Conservation (phyloP, 2,329 filamentous ascomycete genomes). For the Penicillium concentricum region DNA sequence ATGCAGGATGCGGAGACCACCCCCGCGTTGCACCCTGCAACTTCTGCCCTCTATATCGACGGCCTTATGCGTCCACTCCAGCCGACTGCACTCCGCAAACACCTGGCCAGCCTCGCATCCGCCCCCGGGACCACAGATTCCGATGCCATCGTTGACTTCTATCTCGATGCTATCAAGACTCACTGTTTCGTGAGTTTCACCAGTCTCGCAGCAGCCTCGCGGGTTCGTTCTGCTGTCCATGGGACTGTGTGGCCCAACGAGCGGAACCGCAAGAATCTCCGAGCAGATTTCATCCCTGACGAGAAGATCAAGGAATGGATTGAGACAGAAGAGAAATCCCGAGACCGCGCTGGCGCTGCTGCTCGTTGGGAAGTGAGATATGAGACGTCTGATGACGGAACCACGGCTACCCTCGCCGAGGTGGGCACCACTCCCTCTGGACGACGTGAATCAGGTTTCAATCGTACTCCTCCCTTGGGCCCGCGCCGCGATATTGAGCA, state of each 20-base stretch:
- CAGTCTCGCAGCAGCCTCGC: slow-evolving; percentile 67
- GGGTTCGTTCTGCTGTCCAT: slow-evolving; percentile 75
- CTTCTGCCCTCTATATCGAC: slow-evolving; percentile 79
- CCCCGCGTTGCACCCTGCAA: slow-evolving; percentile 69
- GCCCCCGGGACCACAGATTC: slow-evolving; percentile 54
- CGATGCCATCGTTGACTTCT: slow-evolving; percentile 65
- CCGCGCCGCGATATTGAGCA: slow-evolving; percentile 25
- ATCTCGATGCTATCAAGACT: slow-evolving; percentile 80
- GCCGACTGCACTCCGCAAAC: slow-evolving; percentile 61
- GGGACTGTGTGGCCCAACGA: slow-evolving; percentile 83
- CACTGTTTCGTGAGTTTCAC: slow-evolving; percentile 80
- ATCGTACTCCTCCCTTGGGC: slow-evolving; percentile 30
- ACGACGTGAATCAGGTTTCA: slow-evolving; percentile 28
- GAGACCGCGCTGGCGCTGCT: slow-evolving; percentile 39
- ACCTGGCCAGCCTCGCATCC: slow-evolving; percentile 69
- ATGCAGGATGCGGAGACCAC: slow-evolving; percentile 43
- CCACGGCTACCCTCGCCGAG: slow-evolving; percentile 59
- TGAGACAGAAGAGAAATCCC: slow-evolving; percentile 59
- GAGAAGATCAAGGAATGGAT: slow-evolving; percentile 74
- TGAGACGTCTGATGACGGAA: slow-evolving; percentile 55
- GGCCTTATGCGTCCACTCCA: slow-evolving; percentile 87
- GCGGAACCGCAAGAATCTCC: slow-evolving; percentile 76
- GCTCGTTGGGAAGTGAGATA: slow-evolving; percentile 75
- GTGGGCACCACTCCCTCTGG: slow-evolving; percentile 31
- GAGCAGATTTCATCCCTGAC: slow-evolving; percentile 85